Conservation (phyloP, 768 basidiomycete genomes). For the Termitomyces sp. region DNA sequence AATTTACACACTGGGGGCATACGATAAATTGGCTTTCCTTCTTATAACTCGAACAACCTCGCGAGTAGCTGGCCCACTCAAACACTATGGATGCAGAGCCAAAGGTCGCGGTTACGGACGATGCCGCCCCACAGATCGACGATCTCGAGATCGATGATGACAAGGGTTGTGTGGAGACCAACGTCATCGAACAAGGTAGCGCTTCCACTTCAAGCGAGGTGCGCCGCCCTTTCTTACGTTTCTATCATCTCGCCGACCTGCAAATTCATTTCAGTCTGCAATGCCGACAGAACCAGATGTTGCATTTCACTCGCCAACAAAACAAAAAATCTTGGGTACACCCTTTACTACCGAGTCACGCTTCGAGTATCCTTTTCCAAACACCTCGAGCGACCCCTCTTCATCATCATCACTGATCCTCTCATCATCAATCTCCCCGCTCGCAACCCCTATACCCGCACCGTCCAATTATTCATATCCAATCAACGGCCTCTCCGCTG, state of each 20-base stretch:
- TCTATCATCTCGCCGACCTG: neutral
- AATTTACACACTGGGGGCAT: neutral
- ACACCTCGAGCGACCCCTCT: neutral
- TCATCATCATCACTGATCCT: slow-evolving; percentile 1
- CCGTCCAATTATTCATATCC: slow-evolving; percentile 5
- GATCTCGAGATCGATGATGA: slow-evolving; percentile 8
- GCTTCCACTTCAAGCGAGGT: slow-evolving; percentile 1
- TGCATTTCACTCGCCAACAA: slow-evolving; percentile 22
- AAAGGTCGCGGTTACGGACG: neutral
- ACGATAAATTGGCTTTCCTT: neutral
- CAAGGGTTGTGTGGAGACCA: slow-evolving; percentile 2
- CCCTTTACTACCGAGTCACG: slow-evolving; percentile 28
- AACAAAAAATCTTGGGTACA: slow-evolving; percentile 28
- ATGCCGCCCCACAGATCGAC: neutral
- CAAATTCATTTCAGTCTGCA: neutral
- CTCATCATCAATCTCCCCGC: slow-evolving; percentile 9
- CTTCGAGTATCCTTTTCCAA: slow-evolving; percentile 31
- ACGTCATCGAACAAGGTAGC: slow-evolving; percentile 7
- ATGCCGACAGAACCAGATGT: neutral
- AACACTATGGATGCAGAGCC: neutral
- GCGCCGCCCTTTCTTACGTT: neutral
- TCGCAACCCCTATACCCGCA: slow-evolving; percentile 1
- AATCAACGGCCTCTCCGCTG: slow-evolving; percentile 12
- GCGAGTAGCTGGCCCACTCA: neutral
- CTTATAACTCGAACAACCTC: neutral